These are phyloP conservation scores for Pontederia paniculata DNA, from an alignment of 176 grass and related monocot species.

Conservation along the genomic window DNA sequence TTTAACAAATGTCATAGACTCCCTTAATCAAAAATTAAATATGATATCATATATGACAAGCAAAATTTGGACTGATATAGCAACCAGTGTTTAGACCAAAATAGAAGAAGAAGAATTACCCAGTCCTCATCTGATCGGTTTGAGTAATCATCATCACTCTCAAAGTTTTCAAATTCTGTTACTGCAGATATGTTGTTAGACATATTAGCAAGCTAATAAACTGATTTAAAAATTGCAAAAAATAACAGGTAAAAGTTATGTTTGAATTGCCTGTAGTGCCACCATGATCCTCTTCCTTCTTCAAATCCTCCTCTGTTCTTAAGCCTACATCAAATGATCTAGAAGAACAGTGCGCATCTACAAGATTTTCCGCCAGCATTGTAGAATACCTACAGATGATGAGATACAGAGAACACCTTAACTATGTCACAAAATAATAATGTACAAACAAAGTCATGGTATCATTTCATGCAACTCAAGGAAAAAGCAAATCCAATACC, in stretches of 20 bases:
- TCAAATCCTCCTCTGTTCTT: constrained; percentile 30
- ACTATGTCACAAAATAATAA: too few species aligned
- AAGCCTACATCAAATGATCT: constrained; percentile 27
- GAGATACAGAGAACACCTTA: background rate
- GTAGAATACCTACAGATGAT: constrained; percentile 67
- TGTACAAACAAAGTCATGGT: too few species aligned
- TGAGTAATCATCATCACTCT: constrained; percentile 61
- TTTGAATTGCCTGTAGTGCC: constrained; percentile 21
- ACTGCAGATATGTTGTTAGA: constrained; percentile 8
- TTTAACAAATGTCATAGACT: background rate
- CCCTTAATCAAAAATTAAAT: background rate
- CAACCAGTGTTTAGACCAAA: background rate
- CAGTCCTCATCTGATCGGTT: constrained; percentile 57
- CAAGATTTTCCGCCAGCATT: constrained; percentile 98
- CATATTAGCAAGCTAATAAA: background rate
- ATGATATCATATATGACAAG: background rate
- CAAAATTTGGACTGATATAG: background rate
- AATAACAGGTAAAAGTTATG: constrained; percentile 18
- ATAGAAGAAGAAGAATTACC: constrained; percentile 30
- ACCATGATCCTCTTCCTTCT: constrained; percentile 29
- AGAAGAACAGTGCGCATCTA: constrained; percentile 39
- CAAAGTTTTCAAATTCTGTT: constrained; percentile 36
- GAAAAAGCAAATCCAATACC: background rate
- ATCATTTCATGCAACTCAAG: background rate
- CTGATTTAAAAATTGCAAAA: constrained; percentile 6